Evolutionary conservation across 2,329 filamentous ascomycete species (phyloP).

Genomic region (Lecanicillium sp.): DNA sequence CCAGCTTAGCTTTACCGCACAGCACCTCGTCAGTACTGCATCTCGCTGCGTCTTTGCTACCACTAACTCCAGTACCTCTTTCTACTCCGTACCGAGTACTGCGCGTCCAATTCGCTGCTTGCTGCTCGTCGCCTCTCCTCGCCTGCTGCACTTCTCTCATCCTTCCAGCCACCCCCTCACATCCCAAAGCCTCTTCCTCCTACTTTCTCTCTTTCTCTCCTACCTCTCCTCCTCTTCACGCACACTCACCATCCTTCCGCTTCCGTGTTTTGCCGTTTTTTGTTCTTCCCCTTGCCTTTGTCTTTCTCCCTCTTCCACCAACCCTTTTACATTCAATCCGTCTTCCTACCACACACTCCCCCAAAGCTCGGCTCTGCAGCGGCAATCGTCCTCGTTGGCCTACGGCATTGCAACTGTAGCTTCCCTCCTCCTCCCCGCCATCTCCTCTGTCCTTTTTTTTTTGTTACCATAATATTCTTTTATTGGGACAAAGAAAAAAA

Average conservation of each 20-base stretch:
- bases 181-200: neutral
- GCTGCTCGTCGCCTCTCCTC: neutral
- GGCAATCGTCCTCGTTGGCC: neutral
- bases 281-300: neutral
- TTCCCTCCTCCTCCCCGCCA: conserved; percentile 12
- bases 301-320: neutral
- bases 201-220: too few relatives aligned
- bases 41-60: too few relatives aligned
- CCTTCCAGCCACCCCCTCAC: conserved; percentile 1
- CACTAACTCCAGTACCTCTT: too few relatives aligned
- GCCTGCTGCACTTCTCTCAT: too few relatives aligned
- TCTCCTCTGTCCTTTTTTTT: conserved; percentile 12
- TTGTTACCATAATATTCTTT: too few relatives aligned
- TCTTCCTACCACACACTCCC: too few relatives aligned
- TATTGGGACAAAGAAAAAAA: too few relatives aligned
- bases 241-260: neutral
- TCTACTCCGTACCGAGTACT: too few relatives aligned
- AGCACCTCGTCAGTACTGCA: too few relatives aligned
- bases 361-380: neutral
- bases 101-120: too few relatives aligned
- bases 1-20: neutral
- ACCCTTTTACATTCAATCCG: too few relatives aligned
- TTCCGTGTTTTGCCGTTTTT: neutral
- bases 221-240: neutral
- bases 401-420: neutral